phyloP scores from a whole-genome alignment of 441 rosid genomes.

The Euphorbia celastroides region DNA sequence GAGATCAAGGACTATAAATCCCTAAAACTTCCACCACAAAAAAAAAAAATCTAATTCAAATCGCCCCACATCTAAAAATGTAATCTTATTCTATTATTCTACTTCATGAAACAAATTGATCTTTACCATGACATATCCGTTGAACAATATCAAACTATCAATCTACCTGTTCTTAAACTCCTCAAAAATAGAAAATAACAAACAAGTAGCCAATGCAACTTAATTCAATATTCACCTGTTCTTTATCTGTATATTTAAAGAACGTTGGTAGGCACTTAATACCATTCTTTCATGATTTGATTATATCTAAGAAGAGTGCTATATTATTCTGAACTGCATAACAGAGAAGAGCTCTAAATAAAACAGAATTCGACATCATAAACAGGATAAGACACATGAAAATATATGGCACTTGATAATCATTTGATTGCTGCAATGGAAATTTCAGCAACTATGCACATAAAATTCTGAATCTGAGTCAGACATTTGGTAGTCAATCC shows the following conservation, averaged over 20 bases:
- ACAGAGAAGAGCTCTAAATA: neutral
- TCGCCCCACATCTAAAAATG: neutral
- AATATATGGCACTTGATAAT: neutral
- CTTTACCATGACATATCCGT: neutral
- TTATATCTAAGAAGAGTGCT: neutral
- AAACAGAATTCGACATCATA: neutral
- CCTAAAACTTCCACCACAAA: neutral
- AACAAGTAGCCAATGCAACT: neutral
- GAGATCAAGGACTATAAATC: neutral
- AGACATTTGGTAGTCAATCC: neutral
- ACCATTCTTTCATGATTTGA: neutral
- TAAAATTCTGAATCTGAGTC: neutral
- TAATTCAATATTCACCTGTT: neutral
- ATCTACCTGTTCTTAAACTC: neutral
- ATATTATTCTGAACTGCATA: neutral
- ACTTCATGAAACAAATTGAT: neutral
- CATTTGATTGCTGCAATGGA: neutral
- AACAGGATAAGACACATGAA: neutral
- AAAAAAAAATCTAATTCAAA: neutral
- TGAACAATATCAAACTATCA: neutral
- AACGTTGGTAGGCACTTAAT: neutral
- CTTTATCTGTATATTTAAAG: neutral
- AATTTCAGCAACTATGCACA: conserved; percentile 4
- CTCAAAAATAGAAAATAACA: neutral
- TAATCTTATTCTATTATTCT: neutral